Evolutionary conservation across 768 basidiomycete genomes (phyloP), one percentile per base, ranked within the genome.

Genomic region (Serpula lacrymans): DNA sequence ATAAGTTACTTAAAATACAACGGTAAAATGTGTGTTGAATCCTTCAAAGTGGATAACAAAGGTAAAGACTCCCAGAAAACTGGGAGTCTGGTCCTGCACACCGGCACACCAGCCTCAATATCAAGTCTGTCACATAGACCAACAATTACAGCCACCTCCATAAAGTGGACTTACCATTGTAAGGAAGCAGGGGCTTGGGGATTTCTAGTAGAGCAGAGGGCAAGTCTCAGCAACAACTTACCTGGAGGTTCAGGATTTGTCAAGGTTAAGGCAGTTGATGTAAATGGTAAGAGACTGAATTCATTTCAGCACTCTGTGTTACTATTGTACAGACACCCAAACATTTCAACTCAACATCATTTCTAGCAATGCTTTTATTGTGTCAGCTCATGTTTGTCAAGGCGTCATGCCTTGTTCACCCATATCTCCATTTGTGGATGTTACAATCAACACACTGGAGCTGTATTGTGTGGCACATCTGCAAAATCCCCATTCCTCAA

Each of bases 401-500:
- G 45, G 45, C 0, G 9, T 46, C 0, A 25, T 46, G 7, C 45
- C 45, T 10, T 46, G 45, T 18, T 46, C 41, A 6, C 45, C 45
- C 8, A 42, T 42, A 9, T 14, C 27, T 9, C 45, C 45, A 4
- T 10, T 34, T 16, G 31, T 32, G 2, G 41, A 10, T 2, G 27
- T 46, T 13, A 46, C 45, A 6, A 23, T 42, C 3, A 21, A 46
- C 3, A n/a, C 32, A 8, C 28, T 41, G 47, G 18, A 49, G n/a
- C 30, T 53, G 2, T 58, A 42, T 34, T 34, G 39, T 6, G 12
- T 43, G 1, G 33, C 51, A 14, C 45, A 22, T 6, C 27, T 44
- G 1, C 37, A 36, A 11, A 43, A 38, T 14, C 58, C 51, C 2
- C 49, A 46, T 13, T 44, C 50, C 6, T 49, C 50, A 2, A 47